Evolutionary conservation across 1,284 basidiomycete genomes (phyloP).

Genomic region (Apiotrichum laibachii): DNA sequence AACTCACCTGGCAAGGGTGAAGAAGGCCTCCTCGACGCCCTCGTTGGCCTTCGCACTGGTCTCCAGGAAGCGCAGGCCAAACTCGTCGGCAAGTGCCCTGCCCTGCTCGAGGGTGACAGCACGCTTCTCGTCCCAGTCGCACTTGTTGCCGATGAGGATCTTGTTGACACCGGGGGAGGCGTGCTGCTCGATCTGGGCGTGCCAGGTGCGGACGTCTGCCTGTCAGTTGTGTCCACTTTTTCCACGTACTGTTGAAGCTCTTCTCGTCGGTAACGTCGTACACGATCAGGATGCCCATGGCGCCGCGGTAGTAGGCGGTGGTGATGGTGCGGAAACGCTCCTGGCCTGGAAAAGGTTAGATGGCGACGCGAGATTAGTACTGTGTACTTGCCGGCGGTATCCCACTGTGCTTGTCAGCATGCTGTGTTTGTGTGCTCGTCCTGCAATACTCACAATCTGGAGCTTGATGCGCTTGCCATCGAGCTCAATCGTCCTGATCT

Average conservation of each 20-base stretch:
- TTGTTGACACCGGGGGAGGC: constrained; percentile 99
- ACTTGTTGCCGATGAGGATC: constrained; percentile 98
- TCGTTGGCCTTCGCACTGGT: constrained; percentile 97
- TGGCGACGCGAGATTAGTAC: neutral
- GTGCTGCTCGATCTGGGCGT: constrained; percentile 97
- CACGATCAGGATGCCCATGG: constrained; percentile 98
- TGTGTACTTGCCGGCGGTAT: constrained; percentile 68
- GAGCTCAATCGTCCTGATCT: constrained; percentile 95
- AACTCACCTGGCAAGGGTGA: constrained; percentile 84
- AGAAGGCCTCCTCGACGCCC: constrained; percentile 98
- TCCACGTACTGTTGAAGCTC: constrained; percentile 87
- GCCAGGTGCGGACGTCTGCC: constrained; percentile 97
- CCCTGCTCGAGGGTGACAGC: constrained; percentile 72
- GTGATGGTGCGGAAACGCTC: constrained; percentile 99
- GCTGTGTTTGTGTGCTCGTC: constrained; percentile 28
- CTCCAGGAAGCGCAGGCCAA: constrained; percentile 95
- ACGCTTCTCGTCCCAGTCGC: constrained; percentile 96
- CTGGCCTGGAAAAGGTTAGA: constrained; percentile 59
- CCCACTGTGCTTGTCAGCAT: constrained; percentile 65
- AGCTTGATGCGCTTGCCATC: constrained; percentile 99
- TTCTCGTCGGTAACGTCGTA: constrained; percentile 99
- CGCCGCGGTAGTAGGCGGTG: constrained; percentile 99
- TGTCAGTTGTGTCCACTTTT: neutral
- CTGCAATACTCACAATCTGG: constrained; percentile 75
- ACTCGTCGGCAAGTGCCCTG: constrained; percentile 68